Base-by-base conservation (phyloP, 208 protist species). In the Angomonas desouzai region DNA sequence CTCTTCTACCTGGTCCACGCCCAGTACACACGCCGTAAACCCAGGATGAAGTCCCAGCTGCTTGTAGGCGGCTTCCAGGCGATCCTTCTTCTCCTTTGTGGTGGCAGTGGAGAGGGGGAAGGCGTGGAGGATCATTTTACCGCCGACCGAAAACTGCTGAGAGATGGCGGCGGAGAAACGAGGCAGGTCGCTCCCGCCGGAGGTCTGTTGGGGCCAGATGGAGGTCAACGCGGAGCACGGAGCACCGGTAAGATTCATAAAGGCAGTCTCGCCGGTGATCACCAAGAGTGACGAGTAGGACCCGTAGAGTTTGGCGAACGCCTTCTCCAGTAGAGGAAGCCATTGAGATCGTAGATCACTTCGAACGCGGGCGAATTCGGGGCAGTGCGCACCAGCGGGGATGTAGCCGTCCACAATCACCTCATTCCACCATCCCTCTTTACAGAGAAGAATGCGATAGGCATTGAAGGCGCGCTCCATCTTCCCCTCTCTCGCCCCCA, bases 251-350 rank as follows among this genome's bases (percentile, higher is more conserved):
- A 90, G 58, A 43, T 77, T 70, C 6, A 62, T 40, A 6, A 89
- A 34, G 18, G 70, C 72, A 23, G 75, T 56, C 43, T 82, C 74
- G 20, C 73, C 55, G 7, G 88, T 55, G 0, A 69, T 67, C 30
- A 75, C 63, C 49, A 73, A 57, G 16, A 88, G 67, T 20, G 74
- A 64, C 1, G 79, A 69, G 72, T 91, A 93, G 27, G 79, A 87
- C 16, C 83, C 83, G 25, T 76, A 56, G 4, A 74, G 22, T 70
- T 94, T 94, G 28, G 86, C 86, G 64, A 90, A 91, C 22, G 83
- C 85, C 77, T 94, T 94, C 62, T 94, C 74, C 2, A 92, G 61
- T 20, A 94, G 48, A 0, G 75, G 74, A 20, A 87, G 48, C 89
- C 89, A 94, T 49, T 91, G 55, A 32, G 79, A 59, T 4, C 66